These are phyloP conservation scores for Saitozyma podzolica DNA, from an alignment of 768 basidiomycete species.

Conservation along the genomic window DNA sequence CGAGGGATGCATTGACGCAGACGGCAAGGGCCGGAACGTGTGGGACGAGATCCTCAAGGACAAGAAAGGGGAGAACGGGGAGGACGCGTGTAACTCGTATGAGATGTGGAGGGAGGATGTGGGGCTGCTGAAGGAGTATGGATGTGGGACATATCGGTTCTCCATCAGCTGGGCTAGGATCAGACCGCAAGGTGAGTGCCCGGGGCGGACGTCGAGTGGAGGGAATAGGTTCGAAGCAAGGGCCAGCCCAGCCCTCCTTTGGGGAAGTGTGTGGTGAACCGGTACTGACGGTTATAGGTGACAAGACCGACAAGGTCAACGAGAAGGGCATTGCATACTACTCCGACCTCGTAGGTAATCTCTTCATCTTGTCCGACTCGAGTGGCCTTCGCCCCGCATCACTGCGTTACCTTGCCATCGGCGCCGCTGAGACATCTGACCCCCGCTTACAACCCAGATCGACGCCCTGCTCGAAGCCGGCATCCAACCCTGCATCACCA, in stretches of 20 bases:
- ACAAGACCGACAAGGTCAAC: constrained; percentile 28
- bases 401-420: too few relatives aligned
- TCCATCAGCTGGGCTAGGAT: constrained; percentile 37
- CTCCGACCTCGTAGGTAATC: constrained; percentile 20
- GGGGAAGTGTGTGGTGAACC: too few relatives aligned
- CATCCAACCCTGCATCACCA: constrained; percentile 37
- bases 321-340: constrained; percentile 33
- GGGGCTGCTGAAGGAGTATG: constrained; percentile 35
- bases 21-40: constrained; percentile 29
- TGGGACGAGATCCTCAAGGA: constrained; percentile 25
- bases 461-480: constrained; percentile 32
- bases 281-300: constrained; percentile 6
- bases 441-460: too few relatives aligned
- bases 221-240: too few relatives aligned
- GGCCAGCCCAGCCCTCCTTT: too few relatives aligned
- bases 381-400: too few relatives aligned
- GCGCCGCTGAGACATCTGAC: too few relatives aligned
- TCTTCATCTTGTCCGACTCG: too few relatives aligned
- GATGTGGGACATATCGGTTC: constrained; percentile 36
- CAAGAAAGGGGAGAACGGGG: constrained; percentile 25
- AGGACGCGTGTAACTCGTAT: constrained; percentile 34
- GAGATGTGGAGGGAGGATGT: constrained; percentile 38
- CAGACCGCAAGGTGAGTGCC: constrained; percentile 27
- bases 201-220: too few relatives aligned
- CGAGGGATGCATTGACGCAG: constrained; percentile 26